A percentile compares a stretch with the other conserved stretches of the same genome.
phyloP scores from a whole-genome alignment of 2,329 filamentous ascomycete genomes.

The Clonostachys rhizophaga region DNA sequence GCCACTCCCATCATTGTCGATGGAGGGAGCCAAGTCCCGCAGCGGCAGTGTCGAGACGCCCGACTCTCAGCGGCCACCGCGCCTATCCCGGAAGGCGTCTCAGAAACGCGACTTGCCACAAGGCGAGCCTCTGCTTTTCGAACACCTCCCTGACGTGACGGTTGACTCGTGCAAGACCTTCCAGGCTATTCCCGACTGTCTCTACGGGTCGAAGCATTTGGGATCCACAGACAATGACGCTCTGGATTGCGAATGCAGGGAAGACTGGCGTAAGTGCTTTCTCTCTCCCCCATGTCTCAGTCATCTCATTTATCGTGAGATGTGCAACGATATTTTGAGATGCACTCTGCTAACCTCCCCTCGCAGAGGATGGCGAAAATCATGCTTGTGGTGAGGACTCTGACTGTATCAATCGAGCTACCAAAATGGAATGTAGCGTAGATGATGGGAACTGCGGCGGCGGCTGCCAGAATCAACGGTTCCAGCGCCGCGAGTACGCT shows the following conservation, averaged over 20 bases:
- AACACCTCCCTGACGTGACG: slow-evolving; percentile 74
- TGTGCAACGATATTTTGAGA: no score
- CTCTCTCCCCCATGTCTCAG: not conserved
- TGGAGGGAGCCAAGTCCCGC: slow-evolving; percentile 38
- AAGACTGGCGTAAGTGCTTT: slow-evolving; percentile 82
- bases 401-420: slow-evolving; percentile 97
- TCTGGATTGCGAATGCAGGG: slow-evolving; percentile 89
- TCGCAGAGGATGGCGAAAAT: slow-evolving; percentile 59
- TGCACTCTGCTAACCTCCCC: not conserved
- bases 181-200: slow-evolving; percentile 76
- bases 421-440: slow-evolving; percentile 90
- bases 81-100: slow-evolving; percentile 68
- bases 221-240: slow-evolving; percentile 86
- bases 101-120: slow-evolving; percentile 56
- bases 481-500: slow-evolving; percentile 86
- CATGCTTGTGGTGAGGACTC: slow-evolving; percentile 91
- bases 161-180: slow-evolving; percentile 72
- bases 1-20: slow-evolving; percentile 35
- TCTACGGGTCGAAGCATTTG: slow-evolving; percentile 87
- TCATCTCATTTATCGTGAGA: no score
- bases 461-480: slow-evolving; percentile 90
- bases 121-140: slow-evolving; percentile 58
- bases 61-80: slow-evolving; percentile 55
- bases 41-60: slow-evolving; percentile 43
- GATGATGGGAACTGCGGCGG: slow-evolving; percentile 79